Percentiles rank a stretch among this genome's conserved stretches.
Evolutionary conservation across 192 early-diverging fungal species (phyloP).

Genomic region (Diversispora epigaea): DNA sequence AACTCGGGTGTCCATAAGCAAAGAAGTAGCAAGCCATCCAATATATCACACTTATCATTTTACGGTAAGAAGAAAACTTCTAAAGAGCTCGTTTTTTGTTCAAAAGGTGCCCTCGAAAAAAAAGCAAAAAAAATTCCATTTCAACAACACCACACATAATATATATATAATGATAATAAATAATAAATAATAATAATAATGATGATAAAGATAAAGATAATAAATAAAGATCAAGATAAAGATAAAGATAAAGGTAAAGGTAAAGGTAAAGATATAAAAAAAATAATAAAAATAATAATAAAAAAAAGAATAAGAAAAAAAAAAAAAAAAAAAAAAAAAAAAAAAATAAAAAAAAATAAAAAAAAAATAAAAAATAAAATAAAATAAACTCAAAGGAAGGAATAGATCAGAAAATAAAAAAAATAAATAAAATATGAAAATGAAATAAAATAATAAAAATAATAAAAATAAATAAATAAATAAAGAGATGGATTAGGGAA

Average conservation of each 20-base stretch:
- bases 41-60: conserved; percentile 15
- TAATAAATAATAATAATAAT: too few species aligned
- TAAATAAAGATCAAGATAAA: too few species aligned
- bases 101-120: too few species aligned
- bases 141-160: too few species aligned
- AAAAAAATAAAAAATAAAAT: not conserved
- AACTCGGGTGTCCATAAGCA: conserved; percentile 30
- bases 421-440: conserved; percentile 1
- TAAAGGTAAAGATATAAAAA: too few species aligned
- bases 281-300: too few species aligned
- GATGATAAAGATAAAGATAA: too few species aligned
- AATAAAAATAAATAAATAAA: conserved; percentile 17
- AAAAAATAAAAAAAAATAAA: not conserved
- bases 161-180: too few species aligned
- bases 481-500: conserved; percentile 31
- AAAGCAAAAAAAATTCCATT: too few species aligned
- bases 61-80: not conserved
- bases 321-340: too few species aligned
- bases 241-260: too few species aligned
- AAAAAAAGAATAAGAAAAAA: too few species aligned
- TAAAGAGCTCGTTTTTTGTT: not conserved
- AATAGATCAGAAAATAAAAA: not conserved
- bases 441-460: conserved; percentile 15
- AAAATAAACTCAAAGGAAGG: not conserved
- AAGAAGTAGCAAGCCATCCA: not conserved